A percentile compares a stretch with the other conserved stretches of the same genome.
These are phyloP conservation scores for Lachancea fermentati DNA, from an alignment of 805 yeast species.

Conservation along the genomic window DNA sequence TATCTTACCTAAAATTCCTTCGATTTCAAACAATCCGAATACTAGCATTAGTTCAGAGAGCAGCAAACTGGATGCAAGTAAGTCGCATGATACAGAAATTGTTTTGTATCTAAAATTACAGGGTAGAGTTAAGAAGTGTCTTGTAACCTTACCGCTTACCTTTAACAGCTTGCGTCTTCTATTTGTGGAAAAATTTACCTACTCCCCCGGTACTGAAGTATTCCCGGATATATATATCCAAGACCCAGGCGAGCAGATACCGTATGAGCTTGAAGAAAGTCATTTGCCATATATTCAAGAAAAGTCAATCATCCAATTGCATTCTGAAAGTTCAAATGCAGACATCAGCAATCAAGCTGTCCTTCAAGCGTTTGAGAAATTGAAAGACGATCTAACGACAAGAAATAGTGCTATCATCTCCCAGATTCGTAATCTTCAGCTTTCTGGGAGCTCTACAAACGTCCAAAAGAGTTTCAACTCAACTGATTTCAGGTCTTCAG, in stretches of 20 bases:
- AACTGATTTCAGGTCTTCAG: background rate
- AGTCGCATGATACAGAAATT: background rate
- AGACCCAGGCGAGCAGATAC: constrained; percentile 51
- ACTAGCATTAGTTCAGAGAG: background rate
- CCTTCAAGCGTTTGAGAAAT: background rate
- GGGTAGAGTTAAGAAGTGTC: constrained; percentile 50
- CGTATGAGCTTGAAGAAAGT: constrained; percentile 77
- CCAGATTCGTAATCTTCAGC: background rate
- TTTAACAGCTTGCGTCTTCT: constrained; percentile 52
- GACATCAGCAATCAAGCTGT: background rate
- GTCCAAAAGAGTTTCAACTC: background rate
- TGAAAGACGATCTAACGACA: background rate
- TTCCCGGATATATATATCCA: constrained; percentile 78
- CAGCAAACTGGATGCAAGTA: background rate
- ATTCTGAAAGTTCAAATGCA: background rate
- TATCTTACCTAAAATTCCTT: background rate
- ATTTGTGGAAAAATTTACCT: constrained; percentile 84
- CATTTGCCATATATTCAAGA: constrained; percentile 50
- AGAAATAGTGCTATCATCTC: background rate
- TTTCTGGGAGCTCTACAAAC: background rate
- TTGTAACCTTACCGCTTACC: constrained; percentile 26
- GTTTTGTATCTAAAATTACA: constrained; percentile 45
- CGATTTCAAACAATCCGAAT: background rate
- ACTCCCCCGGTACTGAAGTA: constrained; percentile 61
- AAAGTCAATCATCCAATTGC: constrained; percentile 55